A percentile compares a stretch with the other conserved stretches of the same genome.
These are phyloP conservation scores for Candida anutae DNA, from an alignment of 1,139 yeast genomes.

Conservation along the genomic window DNA sequence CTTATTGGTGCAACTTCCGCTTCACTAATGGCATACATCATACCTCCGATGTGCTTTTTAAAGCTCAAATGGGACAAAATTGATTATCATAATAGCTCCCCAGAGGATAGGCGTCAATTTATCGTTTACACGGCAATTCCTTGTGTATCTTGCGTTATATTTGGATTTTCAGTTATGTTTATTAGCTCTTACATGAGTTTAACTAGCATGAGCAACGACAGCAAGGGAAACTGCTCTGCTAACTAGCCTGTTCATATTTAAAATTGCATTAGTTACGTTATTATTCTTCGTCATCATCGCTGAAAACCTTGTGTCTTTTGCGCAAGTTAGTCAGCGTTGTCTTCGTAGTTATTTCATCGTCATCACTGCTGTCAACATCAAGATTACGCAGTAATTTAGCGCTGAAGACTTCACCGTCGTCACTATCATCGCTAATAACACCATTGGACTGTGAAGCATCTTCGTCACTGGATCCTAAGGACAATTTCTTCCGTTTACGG, in stretches of 20 bases:
- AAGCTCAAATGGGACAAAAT: constrained; percentile 49
- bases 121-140: constrained; percentile 36
- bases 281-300: constrained; percentile 1
- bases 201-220: constrained; percentile 31
- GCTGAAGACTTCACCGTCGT: constrained; percentile 1
- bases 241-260: not conserved
- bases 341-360: constrained; percentile 1
- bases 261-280: not conserved
- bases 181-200: constrained; percentile 73
- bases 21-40: constrained; percentile 81
- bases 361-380: not conserved
- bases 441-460: not conserved
- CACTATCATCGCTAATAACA: constrained; percentile 2
- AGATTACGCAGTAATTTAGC: not conserved
- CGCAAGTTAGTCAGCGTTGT: constrained; percentile 4
- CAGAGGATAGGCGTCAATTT: constrained; percentile 20
- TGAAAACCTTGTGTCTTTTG: constrained; percentile 1
- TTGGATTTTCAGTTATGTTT: constrained; percentile 73
- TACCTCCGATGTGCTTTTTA: constrained; percentile 80
- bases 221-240: constrained; percentile 30
- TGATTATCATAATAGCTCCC: constrained; percentile 32
- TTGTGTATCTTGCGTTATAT: constrained; percentile 51
- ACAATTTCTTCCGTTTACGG: not conserved
- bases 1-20: constrained; percentile 92
- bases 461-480: not conserved